Evolutionary conservation across 208 protist genomes (phyloP), one percentile per base, ranked within the genome.

Genomic region (Crithidia bombi): DNA sequence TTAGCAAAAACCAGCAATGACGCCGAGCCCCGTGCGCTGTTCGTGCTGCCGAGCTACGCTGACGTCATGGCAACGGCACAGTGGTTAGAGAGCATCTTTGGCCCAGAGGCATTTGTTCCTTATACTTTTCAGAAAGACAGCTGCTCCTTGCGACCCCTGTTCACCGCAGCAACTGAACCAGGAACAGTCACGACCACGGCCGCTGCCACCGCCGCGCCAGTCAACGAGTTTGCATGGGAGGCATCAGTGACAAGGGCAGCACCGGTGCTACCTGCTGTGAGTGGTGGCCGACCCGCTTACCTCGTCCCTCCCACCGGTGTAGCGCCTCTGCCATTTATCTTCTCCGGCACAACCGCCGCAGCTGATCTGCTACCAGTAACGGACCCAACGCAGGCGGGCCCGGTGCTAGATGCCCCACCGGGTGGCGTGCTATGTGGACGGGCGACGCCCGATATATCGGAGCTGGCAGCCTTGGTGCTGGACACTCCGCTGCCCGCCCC

Each of bases 41-140:
- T 94, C 32, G 56, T 94, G 32, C 26, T 94, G 35, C 55, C 68
- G 30, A 73, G 56, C 47, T 83, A 81, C 69, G 25, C 67, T 19
- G 83, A 91, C 12, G 54, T 89, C 14, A 33, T 75, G 15, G 65
- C 73, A 14, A 68, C 69, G 26, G 74, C 69, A 41, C 78, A 59
- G 15, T 91, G 76, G 79, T 63, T 94, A 17, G 63, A 69, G 26
- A 39, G 71, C 44, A 71, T 90, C 43, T 94, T 94, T 62, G 86
- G 81, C 43, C 68, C 69, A 0, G 75, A 76, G n/a, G 82, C 83
- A 0, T 94, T 94, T 65, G 19, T 49, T 2, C 69, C 69, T 1
- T 66, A 81, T 44, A 89, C 81, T 2, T 78, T 94, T 51, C 39
- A 73, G 11, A 63, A 70, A 6, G 80, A 79, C 26, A 41, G 41